Percentiles rank a stretch among this genome's conserved stretches.
Conservation (phyloP, 805 yeast species). For the Candida silvatica region DNA sequence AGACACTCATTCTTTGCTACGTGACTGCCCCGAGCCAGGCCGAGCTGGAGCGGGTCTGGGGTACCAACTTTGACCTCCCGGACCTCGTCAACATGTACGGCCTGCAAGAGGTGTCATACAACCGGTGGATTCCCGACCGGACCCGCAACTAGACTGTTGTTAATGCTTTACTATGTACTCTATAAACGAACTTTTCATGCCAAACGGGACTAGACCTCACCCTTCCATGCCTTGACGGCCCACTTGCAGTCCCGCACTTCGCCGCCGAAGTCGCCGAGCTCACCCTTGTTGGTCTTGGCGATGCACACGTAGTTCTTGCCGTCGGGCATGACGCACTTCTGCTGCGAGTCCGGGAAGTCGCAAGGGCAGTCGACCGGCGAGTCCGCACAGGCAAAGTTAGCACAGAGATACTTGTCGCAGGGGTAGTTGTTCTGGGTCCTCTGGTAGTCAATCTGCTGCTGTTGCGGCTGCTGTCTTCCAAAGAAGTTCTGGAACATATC, state of each 20-base stretch:
- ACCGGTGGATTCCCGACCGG: constrained; percentile 80
- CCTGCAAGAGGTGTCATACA: constrained; percentile 59
- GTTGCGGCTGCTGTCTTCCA: constrained; percentile 12
- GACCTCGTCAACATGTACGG: constrained; percentile 30
- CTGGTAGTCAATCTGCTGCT: constrained; percentile 30
- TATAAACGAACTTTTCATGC: neutral
- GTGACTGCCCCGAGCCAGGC: constrained; percentile 46
- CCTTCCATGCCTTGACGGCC: constrained; percentile 67
- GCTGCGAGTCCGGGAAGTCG: constrained; percentile 76
- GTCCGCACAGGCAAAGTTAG: constrained; percentile 71
- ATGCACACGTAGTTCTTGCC: constrained; percentile 65
- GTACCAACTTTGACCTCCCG: constrained; percentile 11
- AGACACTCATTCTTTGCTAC: constrained; percentile 61
- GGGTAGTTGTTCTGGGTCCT: constrained; percentile 28
- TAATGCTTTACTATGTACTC: too few relatives aligned
- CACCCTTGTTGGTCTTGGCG: constrained; percentile 52
- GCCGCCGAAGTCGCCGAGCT: constrained; percentile 23
- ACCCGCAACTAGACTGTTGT: constrained; percentile 53
- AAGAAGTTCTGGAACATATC: constrained; percentile 3
- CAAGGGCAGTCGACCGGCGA: constrained; percentile 77
- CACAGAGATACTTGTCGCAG: constrained; percentile 70
- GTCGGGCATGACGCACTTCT: constrained; percentile 72
- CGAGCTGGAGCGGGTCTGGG: constrained; percentile 17
- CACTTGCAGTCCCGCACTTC: constrained; percentile 78
- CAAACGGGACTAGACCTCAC: constrained; percentile 15